Evolutionary conservation across 1,139 yeast species (phyloP).

Genomic region (Arxiozyma bovina): DNA sequence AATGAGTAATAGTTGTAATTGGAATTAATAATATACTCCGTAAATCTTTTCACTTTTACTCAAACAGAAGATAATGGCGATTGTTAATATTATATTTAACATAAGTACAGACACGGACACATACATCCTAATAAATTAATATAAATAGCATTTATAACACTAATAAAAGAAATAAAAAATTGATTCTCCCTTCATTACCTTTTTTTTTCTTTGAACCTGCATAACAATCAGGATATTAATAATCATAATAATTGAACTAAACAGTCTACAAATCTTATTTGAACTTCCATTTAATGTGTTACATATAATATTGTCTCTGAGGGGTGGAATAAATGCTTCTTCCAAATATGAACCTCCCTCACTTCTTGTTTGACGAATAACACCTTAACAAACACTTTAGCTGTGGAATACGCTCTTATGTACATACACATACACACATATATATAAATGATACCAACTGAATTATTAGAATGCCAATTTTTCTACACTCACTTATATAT

Average conservation of each 20-base stretch:
- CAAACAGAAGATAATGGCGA: not conserved
- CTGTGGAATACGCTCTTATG: no score
- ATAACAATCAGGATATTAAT: no score
- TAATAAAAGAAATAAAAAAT: no score
- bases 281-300: not conserved
- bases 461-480: no score
- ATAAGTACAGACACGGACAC: not conserved
- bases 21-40: no score
- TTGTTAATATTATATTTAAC: not conserved
- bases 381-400: not conserved
- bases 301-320: not conserved
- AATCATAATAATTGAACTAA: no score
- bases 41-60: not conserved
- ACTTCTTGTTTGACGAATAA: not conserved
- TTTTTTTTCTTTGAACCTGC: not conserved
- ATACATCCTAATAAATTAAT: not conserved
- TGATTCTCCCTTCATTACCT: not conserved
- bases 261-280: not conserved
- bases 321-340: not conserved
- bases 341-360: not conserved
- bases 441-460: not conserved
- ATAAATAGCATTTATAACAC: not conserved
- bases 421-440: not conserved
- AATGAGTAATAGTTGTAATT: not conserved
- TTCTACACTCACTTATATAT: no score